A percentile compares a stretch with the other conserved stretches of the same genome.
phyloP scores from a whole-genome alignment of 2,329 filamentous ascomycete species.

The Alternaria ventricosa region DNA sequence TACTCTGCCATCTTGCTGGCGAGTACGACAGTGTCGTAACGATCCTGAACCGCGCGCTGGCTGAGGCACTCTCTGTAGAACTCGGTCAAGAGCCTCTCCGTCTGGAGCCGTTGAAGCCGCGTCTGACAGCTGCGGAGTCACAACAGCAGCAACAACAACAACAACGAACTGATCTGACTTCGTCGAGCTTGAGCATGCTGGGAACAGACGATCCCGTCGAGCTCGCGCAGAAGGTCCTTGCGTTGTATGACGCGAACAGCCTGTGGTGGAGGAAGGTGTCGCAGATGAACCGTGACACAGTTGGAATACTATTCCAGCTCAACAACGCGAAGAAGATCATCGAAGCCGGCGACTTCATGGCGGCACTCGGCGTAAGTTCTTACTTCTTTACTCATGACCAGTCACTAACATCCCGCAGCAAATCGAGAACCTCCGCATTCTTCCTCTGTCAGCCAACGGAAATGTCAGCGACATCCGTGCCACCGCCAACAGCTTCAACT shows the following conservation, averaged over 20 bases:
- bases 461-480: constrained; percentile 80
- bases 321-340: constrained; percentile 66
- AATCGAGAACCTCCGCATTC: constrained; percentile 76
- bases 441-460: constrained; percentile 77
- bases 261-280: constrained; percentile 68
- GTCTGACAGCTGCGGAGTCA: constrained; percentile 50
- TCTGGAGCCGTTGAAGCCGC: constrained; percentile 79
- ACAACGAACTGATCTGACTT: constrained; percentile 36
- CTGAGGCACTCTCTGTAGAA: constrained; percentile 86
- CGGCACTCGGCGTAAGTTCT: constrained; percentile 69
- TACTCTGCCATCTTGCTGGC: constrained; percentile 91
- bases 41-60: constrained; percentile 88
- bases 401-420: constrained; percentile 56
- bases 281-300: constrained; percentile 63
- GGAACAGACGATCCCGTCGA: constrained; percentile 71
- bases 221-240: constrained; percentile 67
- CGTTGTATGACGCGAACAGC: constrained; percentile 66
- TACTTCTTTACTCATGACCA: neutral
- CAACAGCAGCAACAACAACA: constrained; percentile 42
- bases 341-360: constrained; percentile 64
- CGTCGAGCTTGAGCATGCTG: constrained; percentile 66
- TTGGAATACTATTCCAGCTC: constrained; percentile 66
- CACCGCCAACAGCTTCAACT: constrained; percentile 80
- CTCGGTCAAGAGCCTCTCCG: constrained; percentile 81
- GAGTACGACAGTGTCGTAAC: constrained; percentile 94